phyloP scores from a whole-genome alignment of 306 rosid species.

The Alnus glutinosa region DNA sequence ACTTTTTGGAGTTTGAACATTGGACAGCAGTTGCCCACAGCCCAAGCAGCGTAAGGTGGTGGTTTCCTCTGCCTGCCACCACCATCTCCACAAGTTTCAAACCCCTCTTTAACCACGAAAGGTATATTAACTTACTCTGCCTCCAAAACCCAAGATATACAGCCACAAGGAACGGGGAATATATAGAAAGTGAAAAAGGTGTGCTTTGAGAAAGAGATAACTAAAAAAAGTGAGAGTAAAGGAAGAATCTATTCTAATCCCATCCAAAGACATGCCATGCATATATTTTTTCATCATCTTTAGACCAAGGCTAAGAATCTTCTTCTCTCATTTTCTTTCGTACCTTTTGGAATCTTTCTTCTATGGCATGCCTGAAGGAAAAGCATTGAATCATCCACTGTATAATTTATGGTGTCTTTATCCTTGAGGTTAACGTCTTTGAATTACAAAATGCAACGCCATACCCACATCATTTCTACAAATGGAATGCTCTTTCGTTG shows the following conservation, averaged over 20 bases:
- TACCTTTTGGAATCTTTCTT: slow-evolving; percentile 39
- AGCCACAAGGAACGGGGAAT: neutral
- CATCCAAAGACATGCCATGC: slow-evolving; percentile 23
- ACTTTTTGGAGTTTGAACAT: neutral
- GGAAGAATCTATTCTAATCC: slow-evolving; percentile 78
- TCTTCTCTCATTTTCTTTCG: slow-evolving; percentile 16
- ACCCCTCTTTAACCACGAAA: slow-evolving; percentile 36
- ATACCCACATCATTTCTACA: slow-evolving; percentile 32
- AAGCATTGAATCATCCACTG: slow-evolving; percentile 49
- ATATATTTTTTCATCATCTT: slow-evolving; percentile 34
- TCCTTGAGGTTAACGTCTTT: slow-evolving; percentile 31
- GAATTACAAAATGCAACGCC: slow-evolving; percentile 43
- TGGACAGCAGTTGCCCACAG: neutral
- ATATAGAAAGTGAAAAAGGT: slow-evolving; percentile 36
- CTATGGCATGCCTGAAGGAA: slow-evolving; percentile 50
- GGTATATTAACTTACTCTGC: slow-evolving; percentile 29
- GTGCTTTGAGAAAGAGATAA: slow-evolving; percentile 41
- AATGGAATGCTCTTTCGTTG: slow-evolving; percentile 40
- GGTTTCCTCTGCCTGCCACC: neutral
- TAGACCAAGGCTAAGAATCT: slow-evolving; percentile 68
- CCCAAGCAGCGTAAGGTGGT: neutral
- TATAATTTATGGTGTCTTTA: slow-evolving; percentile 24
- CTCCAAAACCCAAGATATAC: slow-evolving; percentile 9
- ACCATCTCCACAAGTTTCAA: neutral
- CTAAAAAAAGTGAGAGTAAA: slow-evolving; percentile 51